Conservation (phyloP, 345 rosid species). For the Citrus inodora region DNA sequence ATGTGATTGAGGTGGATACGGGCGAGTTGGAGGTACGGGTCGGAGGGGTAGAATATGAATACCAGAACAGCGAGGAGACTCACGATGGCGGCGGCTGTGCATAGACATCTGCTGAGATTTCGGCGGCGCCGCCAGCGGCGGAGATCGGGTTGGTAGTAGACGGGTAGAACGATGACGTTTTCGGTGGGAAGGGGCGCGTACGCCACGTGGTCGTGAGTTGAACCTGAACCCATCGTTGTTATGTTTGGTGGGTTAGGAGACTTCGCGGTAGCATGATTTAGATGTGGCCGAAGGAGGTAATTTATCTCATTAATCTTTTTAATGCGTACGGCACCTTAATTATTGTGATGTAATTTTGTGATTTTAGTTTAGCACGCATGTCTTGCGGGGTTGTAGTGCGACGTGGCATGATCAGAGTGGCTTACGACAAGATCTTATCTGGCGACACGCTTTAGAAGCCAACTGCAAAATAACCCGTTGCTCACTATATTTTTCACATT, state of each 20-base stretch:
- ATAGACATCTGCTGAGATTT: constrained; percentile 42
- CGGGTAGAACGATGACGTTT: constrained; percentile 52
- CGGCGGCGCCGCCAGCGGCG: constrained; percentile 4
- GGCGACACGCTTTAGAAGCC: no score
- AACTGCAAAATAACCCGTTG: no score
- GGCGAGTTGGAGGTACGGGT: constrained; percentile 51
- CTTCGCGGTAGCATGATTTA: not conserved
- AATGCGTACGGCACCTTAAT: not conserved
- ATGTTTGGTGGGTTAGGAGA: not conserved
- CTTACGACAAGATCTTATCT: not conserved
- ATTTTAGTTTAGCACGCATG: not conserved
- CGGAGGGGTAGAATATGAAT: constrained; percentile 74
- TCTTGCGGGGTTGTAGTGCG: not conserved
- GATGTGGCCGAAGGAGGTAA: not conserved
- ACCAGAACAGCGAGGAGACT: constrained; percentile 47
- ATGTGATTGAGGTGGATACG: constrained; percentile 63
- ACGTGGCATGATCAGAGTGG: not conserved
- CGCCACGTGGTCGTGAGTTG: constrained; percentile 33
- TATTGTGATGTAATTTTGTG: not conserved
- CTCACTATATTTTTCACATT: no score
- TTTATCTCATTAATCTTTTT: no score
- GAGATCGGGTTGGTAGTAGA: constrained; percentile 28
- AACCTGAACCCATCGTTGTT: constrained; percentile 36
- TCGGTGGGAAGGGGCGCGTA: constrained; percentile 40
- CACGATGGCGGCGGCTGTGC: constrained; percentile 36